Base-by-base conservation (phyloP, 371 early-diverging fungal species). In the Enteropsectra breve region DNA sequence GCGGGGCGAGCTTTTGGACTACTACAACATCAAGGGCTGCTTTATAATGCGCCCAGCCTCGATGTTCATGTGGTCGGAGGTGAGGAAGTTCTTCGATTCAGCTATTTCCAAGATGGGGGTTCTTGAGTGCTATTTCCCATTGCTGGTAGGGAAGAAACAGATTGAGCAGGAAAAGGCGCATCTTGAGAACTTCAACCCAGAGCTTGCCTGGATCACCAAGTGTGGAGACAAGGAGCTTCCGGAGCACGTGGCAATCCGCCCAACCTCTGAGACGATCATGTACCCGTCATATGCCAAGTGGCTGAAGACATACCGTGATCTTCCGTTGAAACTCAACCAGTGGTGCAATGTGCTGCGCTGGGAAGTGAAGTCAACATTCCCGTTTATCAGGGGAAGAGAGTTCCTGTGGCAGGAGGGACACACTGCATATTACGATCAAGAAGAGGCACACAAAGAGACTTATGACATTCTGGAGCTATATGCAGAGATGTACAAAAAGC, bases 391-490 rank as follows among this genome's bases (percentile, higher is more conserved):
- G 69, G 95, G 97, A 18, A 88, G 97, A 74, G 99, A 98, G 83
- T 97, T 98, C 84, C 83, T 97, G 71, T 98, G 97, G 99, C 99
- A 98, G 80, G 99, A 98, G 82, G 97, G 97, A 52, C 99, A 98
- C 83, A 93, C 94, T 36, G 97, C 94, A 13, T 90, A 90, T 76
- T 84, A 91, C 64, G 90, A 86, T 45, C 84, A 88, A 81, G 85
- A 86, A 40, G 90, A 87, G 57, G 92, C 97, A 47, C 91, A 87
- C 77, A 66, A 76, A 30, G 97, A 99, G 82, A 94, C 92, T 21
- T 82, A 78, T 50, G 82, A 90, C 63, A 91, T 97, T 65, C 80
- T 97, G 66, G 91, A 93, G 32, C 83, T 92, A 55, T 99, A 99
- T 81, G 87, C 87, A 58, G 85, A 87, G 38, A 87, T 97, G 36